These are phyloP conservation scores for Leucocoprinus sp. DNA, from an alignment of 768 basidiomycete genomes.

Conservation along the genomic window DNA sequence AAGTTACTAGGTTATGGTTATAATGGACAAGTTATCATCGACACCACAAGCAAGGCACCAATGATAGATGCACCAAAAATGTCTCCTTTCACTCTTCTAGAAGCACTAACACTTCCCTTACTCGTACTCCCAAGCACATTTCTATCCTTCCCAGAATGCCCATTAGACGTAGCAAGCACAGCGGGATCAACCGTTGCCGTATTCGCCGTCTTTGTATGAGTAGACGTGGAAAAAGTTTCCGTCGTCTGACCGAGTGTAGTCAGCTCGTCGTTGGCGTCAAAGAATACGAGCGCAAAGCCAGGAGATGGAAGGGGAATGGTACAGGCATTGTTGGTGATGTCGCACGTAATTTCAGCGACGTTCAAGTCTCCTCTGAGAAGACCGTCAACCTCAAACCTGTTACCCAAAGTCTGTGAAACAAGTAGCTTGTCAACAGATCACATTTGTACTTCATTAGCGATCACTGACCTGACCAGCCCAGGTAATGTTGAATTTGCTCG, in stretches of 20 bases:
- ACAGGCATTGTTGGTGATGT: conserved; percentile 45
- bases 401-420: conserved; percentile 45
- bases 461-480: conserved; percentile 67
- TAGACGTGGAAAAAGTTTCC: conserved; percentile 51
- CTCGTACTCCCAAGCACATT: conserved; percentile 20
- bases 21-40: no score
- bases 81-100: neutral
- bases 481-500: conserved; percentile 56
- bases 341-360: conserved; percentile 54
- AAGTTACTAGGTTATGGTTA: no score
- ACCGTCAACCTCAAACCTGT: conserved; percentile 58
- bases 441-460: neutral
- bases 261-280: conserved; percentile 24
- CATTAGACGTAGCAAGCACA: conserved; percentile 49
- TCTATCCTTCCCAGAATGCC: conserved; percentile 22
- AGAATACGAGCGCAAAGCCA: conserved; percentile 68
- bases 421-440: neutral
- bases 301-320: conserved; percentile 59
- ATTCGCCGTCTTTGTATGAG: conserved; percentile 42
- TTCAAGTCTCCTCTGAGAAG: conserved; percentile 46
- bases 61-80: conserved; percentile 1
- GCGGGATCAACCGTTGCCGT: conserved; percentile 46
- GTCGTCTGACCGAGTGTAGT: conserved; percentile 18
- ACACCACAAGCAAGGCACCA: no score
- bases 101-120: conserved; percentile 14